Conservation (phyloP, 1,284 basidiomycete species). For the Mycosarcoma mackinlayi region DNA sequence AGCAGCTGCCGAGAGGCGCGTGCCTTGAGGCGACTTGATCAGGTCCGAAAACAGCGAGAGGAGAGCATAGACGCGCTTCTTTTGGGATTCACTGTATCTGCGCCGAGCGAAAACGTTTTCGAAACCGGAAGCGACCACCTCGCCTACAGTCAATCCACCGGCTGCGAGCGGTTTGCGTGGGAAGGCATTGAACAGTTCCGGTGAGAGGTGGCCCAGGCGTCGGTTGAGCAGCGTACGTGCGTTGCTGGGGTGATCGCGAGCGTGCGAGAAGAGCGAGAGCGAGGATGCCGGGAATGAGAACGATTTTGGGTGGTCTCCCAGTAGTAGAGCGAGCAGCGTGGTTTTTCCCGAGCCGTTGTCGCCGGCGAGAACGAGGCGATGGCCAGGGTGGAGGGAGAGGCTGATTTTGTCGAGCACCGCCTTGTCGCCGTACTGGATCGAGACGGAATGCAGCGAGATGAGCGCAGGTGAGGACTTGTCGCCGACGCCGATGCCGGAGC, state of each 20-base stretch:
- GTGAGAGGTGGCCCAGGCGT: conserved; percentile 78
- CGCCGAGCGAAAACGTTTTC: conserved; percentile 59
- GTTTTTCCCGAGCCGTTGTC: conserved; percentile 83
- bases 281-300: conserved; percentile 73
- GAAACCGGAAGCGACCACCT: conserved; percentile 61
- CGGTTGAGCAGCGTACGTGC: conserved; percentile 52
- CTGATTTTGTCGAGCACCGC: conserved; percentile 70
- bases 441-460: conserved; percentile 76
- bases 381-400: conserved; percentile 45
- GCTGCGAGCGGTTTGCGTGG: conserved; percentile 70
- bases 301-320: conserved; percentile 93
- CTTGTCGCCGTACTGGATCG: conserved; percentile 78
- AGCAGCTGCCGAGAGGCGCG: too few relatives aligned
- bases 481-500: conserved; percentile 25
- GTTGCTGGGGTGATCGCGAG: conserved; percentile 58
- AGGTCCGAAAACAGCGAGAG: conserved; percentile 49
- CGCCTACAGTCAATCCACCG: conserved; percentile 58
- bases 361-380: conserved; percentile 67
- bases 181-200: conserved; percentile 90
- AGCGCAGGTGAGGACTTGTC: conserved; percentile 69
- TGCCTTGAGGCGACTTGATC: conserved; percentile 28
- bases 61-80: conserved; percentile 29
- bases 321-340: conserved; percentile 88
- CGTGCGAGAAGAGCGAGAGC: conserved; percentile 52
- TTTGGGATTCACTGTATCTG: conserved; percentile 21